A percentile compares a stretch with the other conserved stretches of the same genome.
These are phyloP conservation scores for Venturia nashicola DNA, from an alignment of 2,329 filamentous ascomycete species.

Conservation along the genomic window DNA sequence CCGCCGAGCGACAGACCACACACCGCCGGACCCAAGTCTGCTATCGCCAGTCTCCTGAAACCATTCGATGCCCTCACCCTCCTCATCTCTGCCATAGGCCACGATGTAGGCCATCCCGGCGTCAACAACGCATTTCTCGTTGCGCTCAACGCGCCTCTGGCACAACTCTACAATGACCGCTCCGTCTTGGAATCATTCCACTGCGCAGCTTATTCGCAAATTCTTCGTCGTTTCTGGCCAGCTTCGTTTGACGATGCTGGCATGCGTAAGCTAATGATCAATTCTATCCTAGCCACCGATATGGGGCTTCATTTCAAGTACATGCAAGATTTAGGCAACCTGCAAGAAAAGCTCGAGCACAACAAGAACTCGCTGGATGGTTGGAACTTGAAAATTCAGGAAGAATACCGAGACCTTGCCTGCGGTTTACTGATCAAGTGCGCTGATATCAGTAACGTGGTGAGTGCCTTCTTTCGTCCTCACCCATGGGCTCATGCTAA, in stretches of 20 bases:
- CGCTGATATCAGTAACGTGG: conserved; percentile 96
- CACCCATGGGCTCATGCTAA: conserved; percentile 14
- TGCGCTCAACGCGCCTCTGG: conserved; percentile 80
- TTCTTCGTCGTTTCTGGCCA: conserved; percentile 86
- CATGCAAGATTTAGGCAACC: conserved; percentile 73
- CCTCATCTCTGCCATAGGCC: conserved; percentile 89
- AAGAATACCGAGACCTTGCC: conserved; percentile 67
- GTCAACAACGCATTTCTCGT: conserved; percentile 97
- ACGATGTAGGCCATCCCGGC: conserved; percentile 93
- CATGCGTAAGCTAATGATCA: conserved; percentile 87
- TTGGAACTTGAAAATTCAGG: conserved; percentile 65
- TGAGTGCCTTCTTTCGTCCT: conserved; percentile 36
- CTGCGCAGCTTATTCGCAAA: conserved; percentile 92
- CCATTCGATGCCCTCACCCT: conserved; percentile 84
- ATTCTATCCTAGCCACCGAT: conserved; percentile 92
- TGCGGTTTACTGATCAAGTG: conserved; percentile 95
- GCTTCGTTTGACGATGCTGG: conserved; percentile 63
- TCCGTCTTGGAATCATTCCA: conserved; percentile 97
- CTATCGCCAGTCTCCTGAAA: conserved; percentile 62
- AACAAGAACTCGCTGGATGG: conserved; percentile 51
- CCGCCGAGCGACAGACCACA: conserved; percentile 25
- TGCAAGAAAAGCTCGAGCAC: conserved; percentile 65
- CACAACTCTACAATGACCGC: conserved; percentile 91
- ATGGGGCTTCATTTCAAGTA: conserved; percentile 97
- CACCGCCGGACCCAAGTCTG: conserved; percentile 35